Evolutionary conservation across 306 rosid genomes (phyloP).

Genomic region (Leucaena leucocephala): DNA sequence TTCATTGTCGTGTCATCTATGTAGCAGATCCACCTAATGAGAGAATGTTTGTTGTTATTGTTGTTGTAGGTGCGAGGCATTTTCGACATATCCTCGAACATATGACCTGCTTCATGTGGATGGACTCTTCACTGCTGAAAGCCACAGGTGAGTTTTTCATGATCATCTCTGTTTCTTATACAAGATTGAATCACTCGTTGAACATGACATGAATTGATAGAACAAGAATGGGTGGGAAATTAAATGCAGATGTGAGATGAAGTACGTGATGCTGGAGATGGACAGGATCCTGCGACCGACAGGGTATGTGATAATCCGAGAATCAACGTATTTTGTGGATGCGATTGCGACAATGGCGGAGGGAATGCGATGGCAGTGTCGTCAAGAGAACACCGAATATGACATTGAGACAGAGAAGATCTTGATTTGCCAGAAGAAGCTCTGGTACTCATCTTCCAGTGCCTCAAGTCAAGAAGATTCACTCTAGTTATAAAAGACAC

Average conservation of each 20-base stretch:
- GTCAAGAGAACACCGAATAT: slow-evolving; percentile 71
- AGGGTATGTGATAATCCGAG: slow-evolving; percentile 76
- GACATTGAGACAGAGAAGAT: slow-evolving; percentile 76
- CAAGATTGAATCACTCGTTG: background rate
- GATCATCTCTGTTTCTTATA: background rate
- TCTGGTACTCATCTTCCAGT: slow-evolving; percentile 73
- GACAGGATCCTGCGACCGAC: slow-evolving; percentile 83
- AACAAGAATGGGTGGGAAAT: slow-evolving; percentile 19
- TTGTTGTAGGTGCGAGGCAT: slow-evolving; percentile 89
- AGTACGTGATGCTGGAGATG: slow-evolving; percentile 89
- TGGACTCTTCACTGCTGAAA: slow-evolving; percentile 88
- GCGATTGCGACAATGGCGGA: slow-evolving; percentile 67
- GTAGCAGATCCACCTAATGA: no score
- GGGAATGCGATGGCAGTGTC: slow-evolving; percentile 87
- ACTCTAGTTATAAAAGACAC: background rate
- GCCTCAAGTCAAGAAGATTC: slow-evolving; percentile 42
- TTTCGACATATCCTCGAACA: slow-evolving; percentile 96
- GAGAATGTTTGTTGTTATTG: background rate
- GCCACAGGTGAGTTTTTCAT: slow-evolving; percentile 70
- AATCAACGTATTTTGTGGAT: slow-evolving; percentile 76
- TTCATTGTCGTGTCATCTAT: no score
- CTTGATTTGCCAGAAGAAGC: slow-evolving; percentile 86
- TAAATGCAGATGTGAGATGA: slow-evolving; percentile 84
- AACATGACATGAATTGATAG: background rate
- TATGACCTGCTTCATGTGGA: slow-evolving; percentile 96